phyloP scores from a whole-genome alignment of 2,329 filamentous ascomycete genomes.

The Leptographium procerum region DNA sequence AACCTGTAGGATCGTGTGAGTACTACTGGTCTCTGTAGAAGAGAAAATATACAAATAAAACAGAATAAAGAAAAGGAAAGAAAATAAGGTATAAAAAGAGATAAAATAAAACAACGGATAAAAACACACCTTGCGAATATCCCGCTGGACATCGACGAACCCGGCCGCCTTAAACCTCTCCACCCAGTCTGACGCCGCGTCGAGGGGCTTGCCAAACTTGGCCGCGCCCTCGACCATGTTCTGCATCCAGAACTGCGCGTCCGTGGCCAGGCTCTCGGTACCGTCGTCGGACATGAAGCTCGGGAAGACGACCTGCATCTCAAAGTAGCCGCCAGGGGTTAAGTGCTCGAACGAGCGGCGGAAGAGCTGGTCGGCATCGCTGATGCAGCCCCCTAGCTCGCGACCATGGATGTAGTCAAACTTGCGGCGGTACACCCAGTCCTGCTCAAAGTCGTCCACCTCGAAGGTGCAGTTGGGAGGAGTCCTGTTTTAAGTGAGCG shows the following conservation, averaged over 20 bases:
- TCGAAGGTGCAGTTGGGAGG: conserved; percentile 64
- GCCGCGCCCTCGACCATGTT: conserved; percentile 8
- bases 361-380: conserved; percentile 33
- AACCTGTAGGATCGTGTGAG: background rate
- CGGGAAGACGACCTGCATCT: conserved; percentile 35
- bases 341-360: conserved; percentile 21
- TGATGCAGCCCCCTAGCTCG: conserved; percentile 36
- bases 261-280: conserved; percentile 3
- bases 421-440: conserved; percentile 14
- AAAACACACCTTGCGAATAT: background rate
- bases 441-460: conserved; percentile 43
- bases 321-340: conserved; percentile 40
- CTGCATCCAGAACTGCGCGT: conserved; percentile 11
- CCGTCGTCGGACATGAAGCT: conserved; percentile 15
- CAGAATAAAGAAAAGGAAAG: too few species aligned
- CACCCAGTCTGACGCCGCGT: conserved; percentile 10
- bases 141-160: conserved; percentile 16
- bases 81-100: too few species aligned
- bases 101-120: too few species aligned
- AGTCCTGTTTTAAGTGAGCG: too few species aligned
- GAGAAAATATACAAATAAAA: background rate
- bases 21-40: background rate
- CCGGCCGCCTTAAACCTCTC: conserved; percentile 16
- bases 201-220: conserved; percentile 9
- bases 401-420: conserved; percentile 45